phyloP scores from a whole-genome alignment of 2,329 filamentous ascomycete species.

The Hysterium pulicare region DNA sequence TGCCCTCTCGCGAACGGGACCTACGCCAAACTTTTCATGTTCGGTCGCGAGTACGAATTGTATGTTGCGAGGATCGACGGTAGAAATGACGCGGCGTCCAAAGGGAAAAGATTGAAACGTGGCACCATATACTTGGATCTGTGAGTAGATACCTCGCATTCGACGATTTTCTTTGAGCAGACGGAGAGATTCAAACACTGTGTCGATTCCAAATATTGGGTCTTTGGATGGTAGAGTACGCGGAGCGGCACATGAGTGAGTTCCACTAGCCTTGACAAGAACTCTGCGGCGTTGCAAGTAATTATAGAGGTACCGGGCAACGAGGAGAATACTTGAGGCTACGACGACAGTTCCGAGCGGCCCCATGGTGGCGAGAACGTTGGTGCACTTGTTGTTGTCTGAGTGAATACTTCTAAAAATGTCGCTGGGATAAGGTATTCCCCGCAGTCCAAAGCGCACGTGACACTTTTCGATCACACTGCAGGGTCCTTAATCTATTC shows the following conservation, averaged over 20 bases:
- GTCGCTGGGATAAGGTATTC: not conserved
- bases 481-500: not conserved
- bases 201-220: not conserved
- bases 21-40: slow-evolving; percentile 14
- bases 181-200: not conserved
- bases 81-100: slow-evolving; percentile 9
- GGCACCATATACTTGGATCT: slow-evolving; percentile 3
- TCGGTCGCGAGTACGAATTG: slow-evolving; percentile 10
- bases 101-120: slow-evolving; percentile 14
- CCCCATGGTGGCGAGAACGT: not conserved
- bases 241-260: not conserved
- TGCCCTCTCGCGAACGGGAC: slow-evolving; percentile 6
- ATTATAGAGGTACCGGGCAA: not conserved
- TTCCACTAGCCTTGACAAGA: no score
- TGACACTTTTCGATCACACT: no score
- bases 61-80: slow-evolving; percentile 10
- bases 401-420: not conserved
- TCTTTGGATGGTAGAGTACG: not conserved
- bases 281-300: not conserved
- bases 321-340: not conserved
- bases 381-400: not conserved
- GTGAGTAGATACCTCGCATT: not conserved
- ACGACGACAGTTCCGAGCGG: not conserved
- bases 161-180: not conserved
- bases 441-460: not conserved